A percentile compares a stretch with the other conserved stretches of the same genome.
Conservation (phyloP, 2,329 filamentous ascomycete species). For the Chrysoporthe cubensis region DNA sequence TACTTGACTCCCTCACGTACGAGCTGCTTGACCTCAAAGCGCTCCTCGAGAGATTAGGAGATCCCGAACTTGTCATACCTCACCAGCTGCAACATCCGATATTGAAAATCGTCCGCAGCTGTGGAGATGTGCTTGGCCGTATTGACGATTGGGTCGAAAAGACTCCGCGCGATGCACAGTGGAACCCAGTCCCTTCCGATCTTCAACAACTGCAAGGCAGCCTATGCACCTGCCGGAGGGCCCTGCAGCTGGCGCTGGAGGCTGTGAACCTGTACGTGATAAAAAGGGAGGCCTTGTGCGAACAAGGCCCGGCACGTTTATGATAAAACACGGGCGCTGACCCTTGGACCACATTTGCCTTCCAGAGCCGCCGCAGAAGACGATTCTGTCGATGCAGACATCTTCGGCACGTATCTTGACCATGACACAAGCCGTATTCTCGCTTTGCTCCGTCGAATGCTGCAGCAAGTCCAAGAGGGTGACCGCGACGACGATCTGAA, state of each 20-base stretch:
- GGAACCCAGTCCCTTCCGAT: constrained; percentile 12
- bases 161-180: constrained; percentile 10
- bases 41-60: constrained; percentile 21
- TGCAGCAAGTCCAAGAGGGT: constrained; percentile 20
- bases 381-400: constrained; percentile 13
- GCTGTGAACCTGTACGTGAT: constrained; percentile 24
- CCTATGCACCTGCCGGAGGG: constrained; percentile 25
- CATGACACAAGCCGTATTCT: constrained; percentile 22
- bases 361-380: constrained; percentile 20
- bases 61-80: constrained; percentile 23
- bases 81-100: constrained; percentile 17
- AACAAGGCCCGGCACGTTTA: background rate
- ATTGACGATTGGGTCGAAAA: constrained; percentile 19
- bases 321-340: background rate
- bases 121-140: constrained; percentile 24
- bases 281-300: background rate
- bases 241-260: constrained; percentile 24
- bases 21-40: constrained; percentile 25
- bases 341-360: background rate
- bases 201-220: constrained; percentile 15
- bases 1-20: constrained; percentile 23
- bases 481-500: constrained; percentile 14
- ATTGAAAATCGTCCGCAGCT: constrained; percentile 20
- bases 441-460: constrained; percentile 19
- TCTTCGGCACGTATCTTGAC: constrained; percentile 18